These are phyloP conservation scores for Dipteronia sinensis DNA, from an alignment of 345 rosid species.

Conservation along the genomic window DNA sequence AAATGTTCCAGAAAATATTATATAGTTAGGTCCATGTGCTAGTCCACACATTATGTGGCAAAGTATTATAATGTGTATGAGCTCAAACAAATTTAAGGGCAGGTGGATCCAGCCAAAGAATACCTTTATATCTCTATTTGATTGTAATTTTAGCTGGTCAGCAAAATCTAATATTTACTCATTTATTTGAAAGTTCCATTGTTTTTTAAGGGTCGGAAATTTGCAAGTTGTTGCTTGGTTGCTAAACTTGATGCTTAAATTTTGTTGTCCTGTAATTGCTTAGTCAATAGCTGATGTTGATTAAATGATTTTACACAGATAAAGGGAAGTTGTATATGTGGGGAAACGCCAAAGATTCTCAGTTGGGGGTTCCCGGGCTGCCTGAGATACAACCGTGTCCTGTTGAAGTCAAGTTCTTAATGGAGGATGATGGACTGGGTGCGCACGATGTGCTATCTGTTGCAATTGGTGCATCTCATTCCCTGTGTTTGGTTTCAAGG, in stretches of 20 bases:
- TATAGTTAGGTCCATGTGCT: neutral
- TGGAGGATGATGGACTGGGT: slow-evolving; percentile 65
- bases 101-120: neutral
- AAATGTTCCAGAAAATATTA: neutral
- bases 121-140: neutral
- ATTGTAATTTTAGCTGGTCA: neutral
- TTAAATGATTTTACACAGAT: slow-evolving; percentile 40
- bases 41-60: neutral
- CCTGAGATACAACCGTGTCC: slow-evolving; percentile 73
- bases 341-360: slow-evolving; percentile 92
- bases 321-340: slow-evolving; percentile 84
- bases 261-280: neutral
- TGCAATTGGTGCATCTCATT: slow-evolving; percentile 88
- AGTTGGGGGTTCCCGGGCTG: slow-evolving; percentile 85
- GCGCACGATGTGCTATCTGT: slow-evolving; percentile 63
- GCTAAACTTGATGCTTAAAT: neutral
- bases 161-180: neutral
- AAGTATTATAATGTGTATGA: neutral
- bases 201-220: neutral
- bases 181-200: neutral
- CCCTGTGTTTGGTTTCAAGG: slow-evolving; percentile 75
- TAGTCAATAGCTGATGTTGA: neutral
- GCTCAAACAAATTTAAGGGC: too few relatives aligned
- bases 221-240: neutral
- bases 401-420: slow-evolving; percentile 68